Evolutionary conservation across 2,329 filamentous ascomycete species (phyloP).

Genomic region (Phoma sp.): DNA sequence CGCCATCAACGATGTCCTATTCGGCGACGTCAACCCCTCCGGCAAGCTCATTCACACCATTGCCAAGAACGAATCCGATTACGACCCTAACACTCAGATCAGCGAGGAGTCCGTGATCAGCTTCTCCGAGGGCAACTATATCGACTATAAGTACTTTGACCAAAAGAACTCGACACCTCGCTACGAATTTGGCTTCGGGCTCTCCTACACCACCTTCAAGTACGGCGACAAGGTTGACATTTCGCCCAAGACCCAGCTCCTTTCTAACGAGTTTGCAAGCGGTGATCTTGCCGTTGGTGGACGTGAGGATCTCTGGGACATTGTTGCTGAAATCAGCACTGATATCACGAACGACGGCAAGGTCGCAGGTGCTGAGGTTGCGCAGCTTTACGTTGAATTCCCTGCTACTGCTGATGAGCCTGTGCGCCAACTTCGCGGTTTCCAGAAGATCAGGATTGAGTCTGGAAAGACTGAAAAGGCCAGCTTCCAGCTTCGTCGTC

Average conservation of each 20-base stretch:
- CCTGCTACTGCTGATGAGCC: slow-evolving; percentile 41
- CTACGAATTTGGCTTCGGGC: slow-evolving; percentile 79
- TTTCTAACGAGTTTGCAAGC: slow-evolving; percentile 56
- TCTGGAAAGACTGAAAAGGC: slow-evolving; percentile 40
- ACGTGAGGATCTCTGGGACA: slow-evolving; percentile 43
- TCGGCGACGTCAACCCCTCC: slow-evolving; percentile 75
- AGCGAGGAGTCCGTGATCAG: slow-evolving; percentile 56
- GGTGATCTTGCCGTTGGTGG: slow-evolving; percentile 38
- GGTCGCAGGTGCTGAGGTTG: slow-evolving; percentile 47
- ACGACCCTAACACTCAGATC: slow-evolving; percentile 64
- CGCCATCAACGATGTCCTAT: slow-evolving; percentile 77
- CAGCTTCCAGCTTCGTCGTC: slow-evolving; percentile 44
- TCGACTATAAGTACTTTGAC: slow-evolving; percentile 81
- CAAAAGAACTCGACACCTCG: slow-evolving; percentile 67
- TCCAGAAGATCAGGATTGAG: slow-evolving; percentile 44
- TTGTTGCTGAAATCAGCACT: slow-evolving; percentile 44
- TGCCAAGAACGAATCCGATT: slow-evolving; percentile 70
- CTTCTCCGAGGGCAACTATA: slow-evolving; percentile 77
- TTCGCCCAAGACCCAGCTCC: neutral
- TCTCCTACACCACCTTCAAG: slow-evolving; percentile 75
- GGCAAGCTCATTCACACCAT: slow-evolving; percentile 81
- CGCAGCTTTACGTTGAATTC: slow-evolving; percentile 49
- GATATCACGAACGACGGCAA: slow-evolving; percentile 47
- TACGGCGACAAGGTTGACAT: slow-evolving; percentile 53
- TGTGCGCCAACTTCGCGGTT: slow-evolving; percentile 47